Base-by-base conservation (phyloP, 202 grass and related monocot genomes). In the Panicum virgatum region DNA sequence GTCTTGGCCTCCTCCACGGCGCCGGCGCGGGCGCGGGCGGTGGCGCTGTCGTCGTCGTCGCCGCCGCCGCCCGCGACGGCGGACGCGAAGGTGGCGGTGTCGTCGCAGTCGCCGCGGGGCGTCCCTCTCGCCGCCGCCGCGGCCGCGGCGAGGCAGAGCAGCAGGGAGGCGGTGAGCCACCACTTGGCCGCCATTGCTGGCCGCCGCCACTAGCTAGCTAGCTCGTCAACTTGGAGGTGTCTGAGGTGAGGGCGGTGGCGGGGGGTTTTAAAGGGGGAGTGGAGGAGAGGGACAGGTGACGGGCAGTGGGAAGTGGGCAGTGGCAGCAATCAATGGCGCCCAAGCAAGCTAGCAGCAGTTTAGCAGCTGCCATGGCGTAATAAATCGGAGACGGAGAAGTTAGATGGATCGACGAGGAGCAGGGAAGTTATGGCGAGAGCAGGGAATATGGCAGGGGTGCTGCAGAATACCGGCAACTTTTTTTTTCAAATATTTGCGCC, bases 1-100 rank as follows among this genome's bases (percentile, higher is more conserved):
- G 64, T 72, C 78, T 85, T 85, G 58, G 47, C n/a, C 44, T 84
- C 77, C 43, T 84, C 65, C 78, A 89, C 48, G 60, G 69, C 38
- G 57, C 53, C 29, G 13, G 18, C 29, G 18, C 18, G n/a, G n/a
- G n/a, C n/a, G n/a, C n/a, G n/a, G n/a, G n/a, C n/a, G 18, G 18
- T 46, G 15, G 0, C 12, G 29, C 1, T 4, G 14, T 9, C 40
- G 18, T 19, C 12, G 34, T n/a, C 25, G 27, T 6, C 4, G 18
- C 0, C n/a, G 23, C 3, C 13, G 46, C 11, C 6, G 16, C 3
- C 13, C 62, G 20, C 2, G n/a, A n/a, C n/a, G n/a, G n/a, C n/a
- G 0, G 40, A 50, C 10, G 12, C 47, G 42, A 25, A 18, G 22
- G 20, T 7, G 5, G 69, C 37, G 13, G 25, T 2, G 66, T 43